phyloP scores from a whole-genome alignment of 2,329 filamentous ascomycete genomes.

The Beauveria sp. region DNA sequence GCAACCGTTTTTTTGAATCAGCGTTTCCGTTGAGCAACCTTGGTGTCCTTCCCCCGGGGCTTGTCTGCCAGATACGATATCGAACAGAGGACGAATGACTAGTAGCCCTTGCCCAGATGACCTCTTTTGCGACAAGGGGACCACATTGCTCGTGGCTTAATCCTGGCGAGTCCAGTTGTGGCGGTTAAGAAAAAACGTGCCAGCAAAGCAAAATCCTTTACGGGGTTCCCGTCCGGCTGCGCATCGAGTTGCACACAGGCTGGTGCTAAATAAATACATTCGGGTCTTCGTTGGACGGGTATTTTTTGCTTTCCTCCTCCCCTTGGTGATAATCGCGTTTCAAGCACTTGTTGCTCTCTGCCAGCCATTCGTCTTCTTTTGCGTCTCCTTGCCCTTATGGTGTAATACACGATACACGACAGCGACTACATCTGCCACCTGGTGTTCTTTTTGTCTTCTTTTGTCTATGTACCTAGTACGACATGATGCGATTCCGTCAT shows the following conservation, averaged over 20 bases:
- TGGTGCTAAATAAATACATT: no score
- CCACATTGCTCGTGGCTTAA: background rate
- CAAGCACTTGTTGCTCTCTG: background rate
- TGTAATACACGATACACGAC: no score
- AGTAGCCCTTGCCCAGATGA: background rate
- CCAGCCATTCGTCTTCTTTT: background rate
- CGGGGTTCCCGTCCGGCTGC: background rate
- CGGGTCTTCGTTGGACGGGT: no score
- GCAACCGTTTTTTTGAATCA: no score
- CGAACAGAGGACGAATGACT: background rate
- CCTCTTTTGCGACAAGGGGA: background rate
- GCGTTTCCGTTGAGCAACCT: no score
- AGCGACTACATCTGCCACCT: background rate
- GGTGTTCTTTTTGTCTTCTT: background rate
- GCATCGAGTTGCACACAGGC: background rate
- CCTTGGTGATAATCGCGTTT: background rate
- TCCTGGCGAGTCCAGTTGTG: background rate
- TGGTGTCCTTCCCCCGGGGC: no score
- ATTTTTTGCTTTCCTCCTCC: background rate
- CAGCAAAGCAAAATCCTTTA: background rate
- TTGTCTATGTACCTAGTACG: background rate
- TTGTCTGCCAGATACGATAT: no score
- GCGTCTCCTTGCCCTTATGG: background rate
- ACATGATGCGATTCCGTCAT: background rate
- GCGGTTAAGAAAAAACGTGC: conserved; percentile 2